Evolutionary conservation across 2,329 filamentous ascomycete species (phyloP).

Genomic region (Neonectria faginata): DNA sequence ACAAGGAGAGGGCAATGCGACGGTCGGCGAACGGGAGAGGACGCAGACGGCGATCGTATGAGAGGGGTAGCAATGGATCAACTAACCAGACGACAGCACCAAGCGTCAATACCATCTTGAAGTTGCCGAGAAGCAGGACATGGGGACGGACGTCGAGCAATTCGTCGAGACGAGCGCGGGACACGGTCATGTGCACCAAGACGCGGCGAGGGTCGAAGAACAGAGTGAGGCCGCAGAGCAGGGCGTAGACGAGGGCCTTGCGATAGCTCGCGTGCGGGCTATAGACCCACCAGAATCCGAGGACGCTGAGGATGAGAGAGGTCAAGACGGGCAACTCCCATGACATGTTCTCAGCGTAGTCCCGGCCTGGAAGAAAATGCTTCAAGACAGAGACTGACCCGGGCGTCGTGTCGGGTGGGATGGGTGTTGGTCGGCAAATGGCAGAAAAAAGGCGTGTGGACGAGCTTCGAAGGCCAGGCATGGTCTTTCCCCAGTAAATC

Average conservation of each 20-base stretch:
- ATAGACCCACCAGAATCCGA: conserved; percentile 54
- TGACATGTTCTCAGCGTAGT: conserved; percentile 57
- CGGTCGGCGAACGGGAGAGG: conserved; percentile 1
- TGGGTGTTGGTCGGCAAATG: conserved; percentile 45
- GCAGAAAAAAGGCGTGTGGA: conserved; percentile 45
- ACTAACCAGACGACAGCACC: conserved; percentile 66
- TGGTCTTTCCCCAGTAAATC: conserved; percentile 42
- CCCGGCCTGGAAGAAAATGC: conserved; percentile 39
- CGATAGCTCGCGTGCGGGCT: conserved; percentile 49
- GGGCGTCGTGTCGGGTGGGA: conserved; percentile 42
- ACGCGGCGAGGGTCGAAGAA: conserved; percentile 50
- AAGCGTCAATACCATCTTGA: conserved; percentile 67
- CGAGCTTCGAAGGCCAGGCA: conserved; percentile 26
- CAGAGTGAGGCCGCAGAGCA: conserved; percentile 49
- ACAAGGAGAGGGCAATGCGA: conserved; percentile 8
- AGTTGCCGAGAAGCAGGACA: conserved; percentile 60
- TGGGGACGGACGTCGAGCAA: conserved; percentile 59
- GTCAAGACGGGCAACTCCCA: conserved; percentile 57
- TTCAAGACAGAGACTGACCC: conserved; percentile 42
- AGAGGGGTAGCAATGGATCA: conserved; percentile 17
- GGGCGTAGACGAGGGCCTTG: conserved; percentile 48
- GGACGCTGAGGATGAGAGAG: conserved; percentile 54
- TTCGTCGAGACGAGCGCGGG: conserved; percentile 45
- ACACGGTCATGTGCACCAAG: conserved; percentile 48
- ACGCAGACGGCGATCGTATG: neutral